Conservation (phyloP, 805 yeast species). For the Wickerhamomyces bisporus region DNA sequence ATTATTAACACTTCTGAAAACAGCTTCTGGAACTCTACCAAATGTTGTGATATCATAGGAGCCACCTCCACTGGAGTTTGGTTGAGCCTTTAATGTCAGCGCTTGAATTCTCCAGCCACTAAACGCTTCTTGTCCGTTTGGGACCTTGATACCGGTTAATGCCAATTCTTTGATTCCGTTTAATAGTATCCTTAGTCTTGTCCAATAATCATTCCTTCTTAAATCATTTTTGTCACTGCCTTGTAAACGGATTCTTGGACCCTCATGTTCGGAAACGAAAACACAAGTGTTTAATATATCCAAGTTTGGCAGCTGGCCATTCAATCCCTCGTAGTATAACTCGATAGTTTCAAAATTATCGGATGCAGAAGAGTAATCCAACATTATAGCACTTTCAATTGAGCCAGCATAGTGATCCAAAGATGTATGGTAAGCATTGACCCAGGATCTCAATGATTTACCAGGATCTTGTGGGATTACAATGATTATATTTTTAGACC, state of each 20-base stretch:
- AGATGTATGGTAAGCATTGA: conserved; percentile 83
- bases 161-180: conserved; percentile 68
- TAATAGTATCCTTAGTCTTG: conserved; percentile 53
- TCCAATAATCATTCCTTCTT: conserved; percentile 41
- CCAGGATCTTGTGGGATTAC: conserved; percentile 75
- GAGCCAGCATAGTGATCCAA: conserved; percentile 89
- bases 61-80: conserved; percentile 31
- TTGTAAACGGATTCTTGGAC: conserved; percentile 64
- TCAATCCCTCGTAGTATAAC: conserved; percentile 77
- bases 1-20: conserved; percentile 85
- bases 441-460: conserved; percentile 77
- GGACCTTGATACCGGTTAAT: conserved; percentile 58
- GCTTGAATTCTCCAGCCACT: conserved; percentile 97
- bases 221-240: conserved; percentile 44
- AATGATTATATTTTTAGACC: conserved; percentile 91
- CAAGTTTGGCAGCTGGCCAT: conserved; percentile 93
- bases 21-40: conserved; percentile 85
- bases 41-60: conserved; percentile 79
- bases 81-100: conserved; percentile 63
- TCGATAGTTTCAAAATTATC: conserved; percentile 76
- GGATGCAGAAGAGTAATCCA: conserved; percentile 63
- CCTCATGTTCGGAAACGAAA: conserved; percentile 71
- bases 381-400: conserved; percentile 81
- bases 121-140: conserved; percentile 82
- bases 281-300: conserved; percentile 83